Conservation (phyloP, 2,329 filamentous ascomycete genomes). For the Aspergillus tanneri region DNA sequence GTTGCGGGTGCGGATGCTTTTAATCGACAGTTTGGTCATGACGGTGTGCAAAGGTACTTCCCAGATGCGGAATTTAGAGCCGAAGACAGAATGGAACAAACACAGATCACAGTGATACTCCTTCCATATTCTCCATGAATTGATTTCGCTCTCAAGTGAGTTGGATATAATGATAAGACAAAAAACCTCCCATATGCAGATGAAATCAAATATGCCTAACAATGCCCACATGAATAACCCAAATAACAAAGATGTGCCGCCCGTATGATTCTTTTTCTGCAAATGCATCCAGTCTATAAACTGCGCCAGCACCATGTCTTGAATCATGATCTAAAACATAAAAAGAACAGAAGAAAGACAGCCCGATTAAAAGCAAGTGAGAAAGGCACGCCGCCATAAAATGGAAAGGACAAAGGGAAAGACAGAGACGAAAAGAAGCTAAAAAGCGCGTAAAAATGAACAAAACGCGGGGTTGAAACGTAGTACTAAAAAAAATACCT, state of each 20-base stretch:
- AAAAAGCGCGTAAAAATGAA: constrained; percentile 13
- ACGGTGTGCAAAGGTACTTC: too few species aligned
- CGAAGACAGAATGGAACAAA: constrained; percentile 1
- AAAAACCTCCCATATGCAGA: constrained; percentile 39
- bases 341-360: constrained; percentile 9
- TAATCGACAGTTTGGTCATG: too few species aligned
- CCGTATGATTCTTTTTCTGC: constrained; percentile 31
- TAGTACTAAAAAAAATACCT: not conserved
- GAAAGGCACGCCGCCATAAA: constrained; percentile 1
- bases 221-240: constrained; percentile 28
- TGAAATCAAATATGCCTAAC: constrained; percentile 31
- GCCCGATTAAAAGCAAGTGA: constrained; percentile 2
- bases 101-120: too few species aligned
- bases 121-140: constrained; percentile 1
- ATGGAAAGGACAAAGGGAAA: constrained; percentile 11
- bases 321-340: constrained; percentile 26
- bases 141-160: constrained; percentile 14
- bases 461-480: constrained; percentile 4
- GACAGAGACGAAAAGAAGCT: constrained; percentile 23
- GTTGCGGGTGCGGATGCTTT: not conserved
- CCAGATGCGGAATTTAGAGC: too few species aligned
- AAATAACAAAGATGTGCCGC: constrained; percentile 18
- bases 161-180: constrained; percentile 21
- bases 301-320: constrained; percentile 32
- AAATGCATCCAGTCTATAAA: constrained; percentile 40